Conservation (phyloP, 768 basidiomycete genomes). For the Serendipita sp. region DNA sequence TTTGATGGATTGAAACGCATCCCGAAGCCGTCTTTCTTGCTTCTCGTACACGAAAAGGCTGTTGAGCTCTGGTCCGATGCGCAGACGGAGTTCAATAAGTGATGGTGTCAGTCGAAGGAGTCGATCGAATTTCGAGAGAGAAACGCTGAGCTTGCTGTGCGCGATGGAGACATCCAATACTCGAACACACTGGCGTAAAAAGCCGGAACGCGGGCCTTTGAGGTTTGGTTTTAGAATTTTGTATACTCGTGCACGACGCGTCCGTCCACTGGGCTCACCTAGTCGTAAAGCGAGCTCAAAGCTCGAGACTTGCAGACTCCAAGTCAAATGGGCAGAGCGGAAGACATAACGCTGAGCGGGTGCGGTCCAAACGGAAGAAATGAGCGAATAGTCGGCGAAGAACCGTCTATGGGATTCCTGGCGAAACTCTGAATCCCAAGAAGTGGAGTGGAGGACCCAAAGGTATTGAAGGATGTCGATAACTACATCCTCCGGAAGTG, state of each 20-base stretch:
- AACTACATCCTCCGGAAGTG: not conserved
- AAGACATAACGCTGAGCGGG: not conserved
- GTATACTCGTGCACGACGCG: too few species aligned
- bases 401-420: not conserved
- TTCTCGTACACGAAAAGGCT: not conserved
- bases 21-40: not conserved
- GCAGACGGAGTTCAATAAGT: not conserved
- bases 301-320: not conserved
- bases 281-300: not conserved
- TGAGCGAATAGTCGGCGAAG: not conserved
- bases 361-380: not conserved
- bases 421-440: constrained; percentile 6
- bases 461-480: not conserved
- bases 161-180: not conserved
- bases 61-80: not conserved
- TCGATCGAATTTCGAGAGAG: not conserved
- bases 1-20: not conserved
- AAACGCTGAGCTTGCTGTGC: not conserved
- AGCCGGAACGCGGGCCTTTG: not conserved
- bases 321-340: not conserved
- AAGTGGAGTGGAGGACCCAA: not conserved
- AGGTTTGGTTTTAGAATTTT: too few species aligned
- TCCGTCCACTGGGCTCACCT: too few species aligned
- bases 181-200: not conserved
- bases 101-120: not conserved